Percentiles rank a stretch among this genome's conserved stretches.
Evolutionary conservation across 2,329 filamentous ascomycete species (phyloP).

Genomic region (Penicillium thymicola): DNA sequence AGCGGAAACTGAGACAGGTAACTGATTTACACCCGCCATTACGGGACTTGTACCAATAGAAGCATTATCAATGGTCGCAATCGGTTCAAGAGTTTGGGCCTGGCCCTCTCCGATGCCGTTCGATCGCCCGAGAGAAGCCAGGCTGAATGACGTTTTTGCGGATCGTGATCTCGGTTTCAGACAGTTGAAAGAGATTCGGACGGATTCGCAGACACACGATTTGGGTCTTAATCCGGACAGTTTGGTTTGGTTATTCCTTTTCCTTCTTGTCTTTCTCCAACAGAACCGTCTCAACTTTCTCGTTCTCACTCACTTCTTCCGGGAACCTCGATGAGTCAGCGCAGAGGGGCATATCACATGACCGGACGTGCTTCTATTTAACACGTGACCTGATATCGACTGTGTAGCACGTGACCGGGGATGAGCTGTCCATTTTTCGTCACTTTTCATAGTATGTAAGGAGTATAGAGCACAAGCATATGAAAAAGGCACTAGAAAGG

Average conservation of each 20-base stretch:
- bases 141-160: slow-evolving; percentile 30
- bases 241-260: neutral
- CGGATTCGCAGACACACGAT: neutral
- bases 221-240: neutral
- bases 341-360: slow-evolving; percentile 3
- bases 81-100: slow-evolving; percentile 28
- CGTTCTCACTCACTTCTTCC: neutral
- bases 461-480: neutral
- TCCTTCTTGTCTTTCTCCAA: neutral
- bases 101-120: slow-evolving; percentile 37
- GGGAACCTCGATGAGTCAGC: slow-evolving; percentile 4
- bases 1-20: slow-evolving; percentile 28
- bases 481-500: neutral
- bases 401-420: neutral
- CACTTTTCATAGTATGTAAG: neutral
- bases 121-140: slow-evolving; percentile 35
- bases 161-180: slow-evolving; percentile 14
- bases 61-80: slow-evolving; percentile 33
- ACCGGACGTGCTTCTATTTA: neutral
- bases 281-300: slow-evolving; percentile 2
- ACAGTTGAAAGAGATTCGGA: slow-evolving; percentile 5
- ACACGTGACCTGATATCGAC: neutral
- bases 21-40: slow-evolving; percentile 36
- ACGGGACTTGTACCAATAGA: slow-evolving; percentile 36
- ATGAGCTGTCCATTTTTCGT: neutral